Evolutionary conservation across 352 stramenopile genomes (phyloP).

Genomic region (Phytopythium helicoides): DNA sequence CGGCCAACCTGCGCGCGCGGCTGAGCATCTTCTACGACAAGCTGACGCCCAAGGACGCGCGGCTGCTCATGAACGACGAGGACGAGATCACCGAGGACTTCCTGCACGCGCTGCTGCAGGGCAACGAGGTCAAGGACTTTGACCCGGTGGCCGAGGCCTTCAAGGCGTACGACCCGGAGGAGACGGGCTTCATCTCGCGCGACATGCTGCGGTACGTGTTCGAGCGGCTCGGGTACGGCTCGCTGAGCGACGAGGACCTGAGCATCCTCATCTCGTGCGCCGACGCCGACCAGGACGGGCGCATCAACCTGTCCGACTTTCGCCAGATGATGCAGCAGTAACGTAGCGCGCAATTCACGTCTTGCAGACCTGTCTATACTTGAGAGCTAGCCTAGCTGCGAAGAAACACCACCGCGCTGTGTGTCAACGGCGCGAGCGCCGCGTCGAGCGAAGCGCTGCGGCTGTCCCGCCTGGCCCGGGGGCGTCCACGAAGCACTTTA

Average conservation of each 20-base stretch:
- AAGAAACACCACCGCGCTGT: too few relatives aligned
- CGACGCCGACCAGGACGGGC: constrained; percentile 80
- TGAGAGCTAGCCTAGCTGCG: too few relatives aligned
- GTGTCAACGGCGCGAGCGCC: too few relatives aligned
- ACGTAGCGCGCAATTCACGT: too few relatives aligned
- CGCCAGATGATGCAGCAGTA: constrained; percentile 55
- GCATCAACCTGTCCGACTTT: constrained; percentile 81
- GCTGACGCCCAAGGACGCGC: constrained; percentile 78
- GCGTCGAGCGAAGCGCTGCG: too few relatives aligned
- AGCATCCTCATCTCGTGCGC: constrained; percentile 81
- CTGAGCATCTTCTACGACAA: constrained; percentile 89
- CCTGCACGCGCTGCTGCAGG: constrained; percentile 72
- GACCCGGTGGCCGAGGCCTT: constrained; percentile 89
- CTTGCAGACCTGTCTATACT: too few relatives aligned
- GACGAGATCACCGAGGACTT: constrained; percentile 70
- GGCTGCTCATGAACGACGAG: constrained; percentile 85
- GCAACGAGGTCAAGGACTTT: constrained; percentile 90
- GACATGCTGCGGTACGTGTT: constrained; percentile 88
- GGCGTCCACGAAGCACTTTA: constrained; percentile 5
- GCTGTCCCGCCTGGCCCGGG: too few relatives aligned
- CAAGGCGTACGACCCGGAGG: constrained; percentile 86
- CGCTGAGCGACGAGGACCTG: constrained; percentile 84
- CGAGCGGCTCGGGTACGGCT: constrained; percentile 70
- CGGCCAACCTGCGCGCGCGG: constrained; percentile 74
- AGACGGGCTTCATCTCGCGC: constrained; percentile 75